Evolutionary conservation across 176 grass and related monocot species (phyloP).

Genomic region (Musa beccarii): DNA sequence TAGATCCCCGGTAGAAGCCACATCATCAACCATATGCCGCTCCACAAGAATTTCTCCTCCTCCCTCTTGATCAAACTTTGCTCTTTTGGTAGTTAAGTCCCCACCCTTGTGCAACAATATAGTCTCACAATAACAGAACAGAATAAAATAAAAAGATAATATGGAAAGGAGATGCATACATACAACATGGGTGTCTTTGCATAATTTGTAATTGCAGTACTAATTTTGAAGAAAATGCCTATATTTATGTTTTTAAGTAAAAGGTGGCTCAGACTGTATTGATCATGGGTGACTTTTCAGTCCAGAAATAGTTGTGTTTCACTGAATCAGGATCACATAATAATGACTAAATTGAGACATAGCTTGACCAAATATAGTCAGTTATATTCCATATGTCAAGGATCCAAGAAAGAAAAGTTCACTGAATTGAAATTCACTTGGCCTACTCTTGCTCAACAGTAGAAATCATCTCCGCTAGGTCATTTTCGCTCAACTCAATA

Average conservation of each 20-base stretch:
- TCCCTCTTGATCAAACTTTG: constrained; percentile 4
- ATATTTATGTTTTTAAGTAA: not conserved
- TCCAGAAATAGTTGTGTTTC: no score
- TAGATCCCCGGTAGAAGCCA: not conserved
- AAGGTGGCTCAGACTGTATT: no score
- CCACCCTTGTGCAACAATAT: constrained; percentile 8
- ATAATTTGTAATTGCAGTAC: not conserved
- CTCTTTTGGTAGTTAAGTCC: constrained; percentile 3
- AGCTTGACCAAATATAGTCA: no score
- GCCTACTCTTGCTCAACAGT: not conserved
- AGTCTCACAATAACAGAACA: not conserved
- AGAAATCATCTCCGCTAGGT: not conserved
- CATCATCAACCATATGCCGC: not conserved
- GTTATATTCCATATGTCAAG: no score
- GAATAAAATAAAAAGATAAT: not conserved
- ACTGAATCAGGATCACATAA: no score
- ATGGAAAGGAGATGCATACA: not conserved
- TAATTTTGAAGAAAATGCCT: not conserved
- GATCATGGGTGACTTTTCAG: no score
- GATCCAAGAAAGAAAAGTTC: not conserved
- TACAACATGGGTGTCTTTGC: not conserved
- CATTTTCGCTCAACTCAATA: not conserved
- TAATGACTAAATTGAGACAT: no score
- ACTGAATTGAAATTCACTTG: not conserved
- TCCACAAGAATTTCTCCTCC: constrained; percentile 1